Base-by-base conservation (phyloP, 306 rosid species). In the Begonia peltatifolia region DNA sequence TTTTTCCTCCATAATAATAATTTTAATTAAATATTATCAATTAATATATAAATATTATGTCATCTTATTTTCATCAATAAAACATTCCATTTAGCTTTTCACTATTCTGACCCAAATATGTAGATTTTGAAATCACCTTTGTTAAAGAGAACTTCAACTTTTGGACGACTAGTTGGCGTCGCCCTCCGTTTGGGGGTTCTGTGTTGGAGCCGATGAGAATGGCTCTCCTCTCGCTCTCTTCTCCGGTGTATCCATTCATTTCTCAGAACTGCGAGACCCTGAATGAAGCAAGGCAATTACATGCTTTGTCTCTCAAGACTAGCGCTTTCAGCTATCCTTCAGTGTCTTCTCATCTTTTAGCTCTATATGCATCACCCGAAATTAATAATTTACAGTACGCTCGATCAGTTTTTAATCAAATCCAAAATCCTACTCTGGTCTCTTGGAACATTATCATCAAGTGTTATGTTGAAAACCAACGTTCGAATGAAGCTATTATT, bases 401-500 rank as follows among this genome's bases (percentile, higher is more conserved):
- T 13, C 73, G 48, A 16, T 63, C 71, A 59, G 56, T 77, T 35
- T 77, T 77, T 47, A 51, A 64, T 42, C 46, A 41, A 46, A 63
- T 81, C 18, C 59, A 11, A 2, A n/a, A 35, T 43, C 81, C 82
- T 55, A 44, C 56, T 42, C 41, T 77, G 48, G 38, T 77, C 25
- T 69, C 75, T 16, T 77, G 73, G 75, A 77, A 71, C 62, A 9
- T 74, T 15, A 63, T 77, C 61, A 61, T 77, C 79, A 77, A 56
- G 44, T 66, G 71, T 65, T 59, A 64, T 51, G 58, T 74, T 14
- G 55, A 54, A 20, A 72, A 74, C 59, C 76, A 69, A 4, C 73
- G 71, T 12, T 81, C 84, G 1, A 47, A 77, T 30, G 71, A 77
- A 49, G 77, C 84, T 48, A 41, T 77, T 59, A 20, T 30, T 23